phyloP scores from a whole-genome alignment of 306 rosid species.

The Medicago ruthenica region DNA sequence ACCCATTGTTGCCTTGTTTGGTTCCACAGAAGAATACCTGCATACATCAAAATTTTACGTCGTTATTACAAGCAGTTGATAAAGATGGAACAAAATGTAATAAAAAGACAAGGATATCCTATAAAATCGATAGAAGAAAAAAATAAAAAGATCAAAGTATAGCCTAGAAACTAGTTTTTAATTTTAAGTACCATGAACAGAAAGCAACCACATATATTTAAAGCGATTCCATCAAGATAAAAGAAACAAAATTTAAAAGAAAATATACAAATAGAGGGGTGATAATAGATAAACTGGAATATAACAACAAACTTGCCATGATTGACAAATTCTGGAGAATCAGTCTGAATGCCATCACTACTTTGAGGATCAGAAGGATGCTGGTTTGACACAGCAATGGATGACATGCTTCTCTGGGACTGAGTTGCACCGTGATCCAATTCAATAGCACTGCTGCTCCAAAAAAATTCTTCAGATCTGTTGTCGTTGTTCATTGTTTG shows the following conservation, averaged over 20 bases:
- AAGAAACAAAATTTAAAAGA: conserved; percentile 20
- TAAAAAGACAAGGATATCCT: neutral
- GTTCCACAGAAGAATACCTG: conserved; percentile 88
- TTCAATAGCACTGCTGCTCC: conserved; percentile 74
- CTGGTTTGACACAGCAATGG: conserved; percentile 50
- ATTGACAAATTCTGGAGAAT: conserved; percentile 71
- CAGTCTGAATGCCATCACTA: conserved; percentile 53
- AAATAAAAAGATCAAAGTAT: neutral
- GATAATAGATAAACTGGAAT: conserved; percentile 18
- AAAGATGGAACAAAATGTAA: conserved; percentile 9
- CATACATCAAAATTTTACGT: conserved; percentile 35
- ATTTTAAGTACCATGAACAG: neutral
- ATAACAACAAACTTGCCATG: conserved; percentile 63
- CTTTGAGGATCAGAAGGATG: conserved; percentile 53
- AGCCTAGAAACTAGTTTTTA: conserved; percentile 25
- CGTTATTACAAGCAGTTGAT: conserved; percentile 20
- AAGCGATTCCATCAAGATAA: conserved; percentile 11
- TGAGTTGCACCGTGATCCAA: conserved; percentile 59
- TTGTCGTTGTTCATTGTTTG: conserved; percentile 51
- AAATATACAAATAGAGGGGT: neutral
- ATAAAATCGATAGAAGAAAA: neutral
- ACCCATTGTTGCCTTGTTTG: conserved; percentile 78
- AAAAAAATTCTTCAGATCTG: conserved; percentile 69
- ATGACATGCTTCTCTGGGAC: conserved; percentile 63
- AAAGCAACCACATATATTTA: neutral